phyloP scores from a whole-genome alignment of 1,139 yeast species.

The Diutina ranongensis region DNA sequence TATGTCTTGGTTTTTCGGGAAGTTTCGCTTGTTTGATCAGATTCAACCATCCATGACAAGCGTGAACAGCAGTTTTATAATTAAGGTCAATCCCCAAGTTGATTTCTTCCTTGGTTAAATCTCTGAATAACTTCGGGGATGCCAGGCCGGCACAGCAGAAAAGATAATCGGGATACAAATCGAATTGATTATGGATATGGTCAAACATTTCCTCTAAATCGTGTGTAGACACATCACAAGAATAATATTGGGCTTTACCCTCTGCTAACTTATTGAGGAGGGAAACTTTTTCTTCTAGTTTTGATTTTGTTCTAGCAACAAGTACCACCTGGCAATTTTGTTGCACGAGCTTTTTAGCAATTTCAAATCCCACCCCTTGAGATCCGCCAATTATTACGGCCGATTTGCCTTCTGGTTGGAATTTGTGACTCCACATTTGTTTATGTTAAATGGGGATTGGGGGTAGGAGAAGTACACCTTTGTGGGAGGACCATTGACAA shows the following conservation, averaged over 20 bases:
- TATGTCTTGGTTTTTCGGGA: slow-evolving; percentile 33
- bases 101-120: slow-evolving; percentile 48
- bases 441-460: no score
- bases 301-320: slow-evolving; percentile 62
- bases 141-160: slow-evolving; percentile 87
- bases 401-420: slow-evolving; percentile 34
- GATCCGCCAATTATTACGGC: slow-evolving; percentile 91
- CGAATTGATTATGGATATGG: not conserved
- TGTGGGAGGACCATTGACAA: no score
- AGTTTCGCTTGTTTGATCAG: slow-evolving; percentile 5
- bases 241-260: slow-evolving; percentile 33
- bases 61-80: slow-evolving; percentile 61
- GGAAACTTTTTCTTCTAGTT: slow-evolving; percentile 37
- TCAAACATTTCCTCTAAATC: not conserved
- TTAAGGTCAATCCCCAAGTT: slow-evolving; percentile 53
- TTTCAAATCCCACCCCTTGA: slow-evolving; percentile 82
- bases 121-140: slow-evolving; percentile 65
- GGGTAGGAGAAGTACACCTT: no score
- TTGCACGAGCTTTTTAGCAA: slow-evolving; percentile 50
- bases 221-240: slow-evolving; percentile 61
- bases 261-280: slow-evolving; percentile 18
- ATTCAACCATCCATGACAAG: slow-evolving; percentile 38
- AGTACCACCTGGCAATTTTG: slow-evolving; percentile 56
- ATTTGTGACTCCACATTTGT: slow-evolving; percentile 9
- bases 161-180: slow-evolving; percentile 36